phyloP scores from a whole-genome alignment of 495 filamentous ascomycete genomes.

The Aspergillus biplanus region DNA sequence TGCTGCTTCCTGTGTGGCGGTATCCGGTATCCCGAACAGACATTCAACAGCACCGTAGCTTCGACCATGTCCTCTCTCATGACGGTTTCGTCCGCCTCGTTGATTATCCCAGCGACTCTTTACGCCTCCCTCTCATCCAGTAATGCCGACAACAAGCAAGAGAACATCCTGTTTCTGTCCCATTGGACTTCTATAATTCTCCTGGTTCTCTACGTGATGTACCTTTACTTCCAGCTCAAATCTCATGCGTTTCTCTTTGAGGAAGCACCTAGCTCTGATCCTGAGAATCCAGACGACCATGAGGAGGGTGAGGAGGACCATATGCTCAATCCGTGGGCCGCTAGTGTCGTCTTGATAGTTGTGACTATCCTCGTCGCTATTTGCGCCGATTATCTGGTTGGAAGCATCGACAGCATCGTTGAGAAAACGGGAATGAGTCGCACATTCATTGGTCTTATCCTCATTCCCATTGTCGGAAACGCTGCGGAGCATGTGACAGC shows the following conservation, averaged over 20 bases:
- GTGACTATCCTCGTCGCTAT: constrained; percentile 84
- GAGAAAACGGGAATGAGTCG: constrained; percentile 84
- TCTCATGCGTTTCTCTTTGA: constrained; percentile 85
- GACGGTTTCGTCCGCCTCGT: constrained; percentile 85
- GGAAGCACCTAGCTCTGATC: constrained; percentile 49
- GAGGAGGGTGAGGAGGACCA: constrained; percentile 57
- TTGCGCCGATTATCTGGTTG: constrained; percentile 92
- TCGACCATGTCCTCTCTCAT: constrained; percentile 96
- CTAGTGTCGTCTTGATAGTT: constrained; percentile 69
- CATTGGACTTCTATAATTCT: constrained; percentile 91
- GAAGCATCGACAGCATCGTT: constrained; percentile 88
- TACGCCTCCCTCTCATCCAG: constrained; percentile 58
- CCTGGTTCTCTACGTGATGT: constrained; percentile 84
- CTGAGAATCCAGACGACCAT: constrained; percentile 40
- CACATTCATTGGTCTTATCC: constrained; percentile 93
- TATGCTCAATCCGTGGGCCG: constrained; percentile 72
- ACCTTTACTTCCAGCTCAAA: constrained; percentile 86
- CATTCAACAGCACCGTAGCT: constrained; percentile 84
- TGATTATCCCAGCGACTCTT: constrained; percentile 88
- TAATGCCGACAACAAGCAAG: constrained; percentile 20
- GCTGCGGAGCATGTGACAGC: constrained; percentile 97
- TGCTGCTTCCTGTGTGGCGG: constrained; percentile 96
- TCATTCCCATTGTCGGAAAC: constrained; percentile 97
- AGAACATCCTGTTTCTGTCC: constrained; percentile 80
- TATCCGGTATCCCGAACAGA: constrained; percentile 65